A percentile compares a stretch with the other conserved stretches of the same genome.
Conservation (phyloP, 768 basidiomycete species). For the Ramaria rubella region DNA sequence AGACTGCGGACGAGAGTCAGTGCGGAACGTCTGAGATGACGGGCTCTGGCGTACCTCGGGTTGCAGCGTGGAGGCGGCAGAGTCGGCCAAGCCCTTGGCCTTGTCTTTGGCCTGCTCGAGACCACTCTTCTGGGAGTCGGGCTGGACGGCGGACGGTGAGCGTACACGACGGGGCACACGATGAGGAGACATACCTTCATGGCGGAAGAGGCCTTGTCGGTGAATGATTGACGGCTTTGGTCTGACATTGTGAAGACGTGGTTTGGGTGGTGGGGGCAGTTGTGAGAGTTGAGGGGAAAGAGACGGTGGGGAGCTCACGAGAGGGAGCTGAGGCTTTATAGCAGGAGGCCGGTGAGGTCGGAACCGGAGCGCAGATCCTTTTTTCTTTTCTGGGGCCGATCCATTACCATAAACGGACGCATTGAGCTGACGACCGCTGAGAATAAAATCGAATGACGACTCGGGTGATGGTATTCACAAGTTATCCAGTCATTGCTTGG, state of each 20-base stretch:
- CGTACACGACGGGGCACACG: not conserved
- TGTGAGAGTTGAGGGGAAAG: not conserved
- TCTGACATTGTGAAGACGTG: conserved; percentile 41
- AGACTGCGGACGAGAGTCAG: conserved; percentile 25
- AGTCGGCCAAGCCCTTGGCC: conserved; percentile 43
- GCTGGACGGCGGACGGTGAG: conserved; percentile 26
- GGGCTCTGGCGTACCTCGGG: conserved; percentile 35
- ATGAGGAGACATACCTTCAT: conserved; percentile 36
- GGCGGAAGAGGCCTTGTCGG: conserved; percentile 47
- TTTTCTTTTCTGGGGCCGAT: too few relatives aligned
- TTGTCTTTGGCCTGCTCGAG: conserved; percentile 45
- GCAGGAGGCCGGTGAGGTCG: too few relatives aligned
- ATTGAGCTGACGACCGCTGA: too few relatives aligned
- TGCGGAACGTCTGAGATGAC: not conserved
- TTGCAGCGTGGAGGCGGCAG: conserved; percentile 41
- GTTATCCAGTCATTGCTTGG: too few relatives aligned
- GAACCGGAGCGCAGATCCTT: too few relatives aligned
- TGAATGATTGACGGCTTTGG: conserved; percentile 48
- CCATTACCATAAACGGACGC: too few relatives aligned
- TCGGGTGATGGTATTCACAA: too few relatives aligned
- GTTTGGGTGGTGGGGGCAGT: not conserved
- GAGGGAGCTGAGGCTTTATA: too few relatives aligned
- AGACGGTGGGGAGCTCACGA: too few relatives aligned
- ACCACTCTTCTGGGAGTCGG: conserved; percentile 51
- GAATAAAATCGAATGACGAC: too few relatives aligned